Base-by-base conservation (phyloP, 345 rosid species). In the Turnera subulata region DNA sequence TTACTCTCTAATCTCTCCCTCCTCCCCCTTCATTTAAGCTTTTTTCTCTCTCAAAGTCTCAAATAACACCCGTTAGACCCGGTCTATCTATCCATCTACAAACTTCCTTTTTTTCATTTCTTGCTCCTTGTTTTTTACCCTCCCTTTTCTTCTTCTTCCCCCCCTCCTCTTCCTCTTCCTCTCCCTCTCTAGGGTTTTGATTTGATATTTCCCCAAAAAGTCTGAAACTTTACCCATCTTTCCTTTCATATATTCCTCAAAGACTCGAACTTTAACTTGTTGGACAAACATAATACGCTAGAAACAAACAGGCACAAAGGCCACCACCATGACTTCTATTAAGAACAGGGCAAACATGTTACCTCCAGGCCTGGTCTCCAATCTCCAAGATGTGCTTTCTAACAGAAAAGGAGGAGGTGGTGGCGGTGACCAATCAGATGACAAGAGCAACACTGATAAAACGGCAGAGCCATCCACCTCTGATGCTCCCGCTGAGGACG, bases 301-400 rank as follows among this genome's bases (percentile, higher is more conserved):
- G 35, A 29, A 29, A 8, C 35, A 29, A 29, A 29, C 35, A 29
- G n/a, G 40, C 11, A 13, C 11, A 37, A 42, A 42, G 45, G n/a
- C 14, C 16, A 42, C 8, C 49, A 63, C 49, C 9, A 75, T 76
- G 65, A 76, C 81, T 61, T 77, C 84, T 56, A 72, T 76, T 50
- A 86, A 76, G 70, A 78, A 75, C 62, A 89, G 78, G 65, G 8
- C 35, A 48, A 49, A 49, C 53, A 23, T 67, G 43, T 71, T 89
- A 60, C 87, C 97, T 15, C 94, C 96, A 0, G 92, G 86, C 17
- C 78, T 89, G 4, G 91, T 89, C 23, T 84, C 93, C 29, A 89
- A 85, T 78, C 84, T 93, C 57, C 91, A 93, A 40, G 85, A 89
- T 44, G 99, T 79, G 50, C 89, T 93, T 58, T 72, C 64, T 10